Percentiles rank a stretch among this genome's conserved stretches.
These are phyloP conservation scores for Salix caprea DNA, from an alignment of 345 rosid genomes.

Conservation along the genomic window DNA sequence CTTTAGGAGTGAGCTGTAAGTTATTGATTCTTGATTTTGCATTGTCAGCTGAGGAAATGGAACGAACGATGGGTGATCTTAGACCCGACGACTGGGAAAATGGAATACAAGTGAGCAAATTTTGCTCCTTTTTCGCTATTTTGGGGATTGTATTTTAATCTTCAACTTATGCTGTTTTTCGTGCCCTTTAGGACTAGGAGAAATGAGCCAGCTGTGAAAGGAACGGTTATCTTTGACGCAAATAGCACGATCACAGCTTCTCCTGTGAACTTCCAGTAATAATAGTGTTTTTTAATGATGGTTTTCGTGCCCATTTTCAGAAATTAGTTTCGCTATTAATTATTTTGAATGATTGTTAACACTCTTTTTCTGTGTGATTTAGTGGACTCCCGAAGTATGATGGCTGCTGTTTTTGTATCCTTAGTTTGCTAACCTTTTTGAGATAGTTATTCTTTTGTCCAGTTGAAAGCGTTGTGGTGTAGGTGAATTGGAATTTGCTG, in stretches of 20 bases:
- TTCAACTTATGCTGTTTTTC: slow-evolving; percentile 2
- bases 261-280: slow-evolving; percentile 97
- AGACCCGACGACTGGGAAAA: slow-evolving; percentile 93
- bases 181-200: slow-evolving; percentile 63
- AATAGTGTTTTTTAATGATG: slow-evolving; percentile 1
- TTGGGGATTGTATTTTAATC: neutral
- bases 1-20: no score
- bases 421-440: neutral
- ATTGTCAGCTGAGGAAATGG: slow-evolving; percentile 85
- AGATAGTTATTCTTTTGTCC: neutral
- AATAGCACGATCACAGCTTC: slow-evolving; percentile 80
- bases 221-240: slow-evolving; percentile 74
- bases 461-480: neutral
- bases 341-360: slow-evolving; percentile 15
- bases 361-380: slow-evolving; percentile 20
- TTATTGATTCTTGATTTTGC: neutral
- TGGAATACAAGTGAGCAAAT: slow-evolving; percentile 83
- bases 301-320: slow-evolving; percentile 4
- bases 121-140: neutral
- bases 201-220: slow-evolving; percentile 82
- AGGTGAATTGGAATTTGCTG: neutral
- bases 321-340: neutral
- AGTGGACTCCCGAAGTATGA: slow-evolving; percentile 96
- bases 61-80: slow-evolving; percentile 95
- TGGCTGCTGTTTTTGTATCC: slow-evolving; percentile 99